Conservation (phyloP, 768 basidiomycete genomes). For the Cyathus striatus region DNA sequence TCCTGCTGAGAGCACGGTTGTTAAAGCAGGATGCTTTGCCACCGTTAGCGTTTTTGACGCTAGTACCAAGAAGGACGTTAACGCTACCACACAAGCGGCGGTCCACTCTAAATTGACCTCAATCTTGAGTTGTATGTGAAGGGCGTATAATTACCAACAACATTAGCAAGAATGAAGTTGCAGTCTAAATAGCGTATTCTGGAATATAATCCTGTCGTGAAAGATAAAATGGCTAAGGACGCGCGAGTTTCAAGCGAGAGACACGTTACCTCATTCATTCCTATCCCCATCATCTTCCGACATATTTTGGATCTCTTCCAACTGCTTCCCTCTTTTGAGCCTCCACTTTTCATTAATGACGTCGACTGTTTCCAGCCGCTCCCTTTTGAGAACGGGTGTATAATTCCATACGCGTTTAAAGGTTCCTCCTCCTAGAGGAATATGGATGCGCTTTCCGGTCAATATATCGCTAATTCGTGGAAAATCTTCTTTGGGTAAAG, state of each 20-base stretch:
- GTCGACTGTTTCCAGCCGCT: constrained; percentile 66
- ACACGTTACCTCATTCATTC: constrained; percentile 12
- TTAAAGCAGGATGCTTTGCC: constrained; percentile 35
- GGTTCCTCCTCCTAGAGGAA: constrained; percentile 72
- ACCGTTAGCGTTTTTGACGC: constrained; percentile 44
- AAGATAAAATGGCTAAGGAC: background rate
- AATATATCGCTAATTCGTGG: background rate
- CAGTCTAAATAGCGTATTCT: background rate
- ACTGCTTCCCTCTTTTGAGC: constrained; percentile 53
- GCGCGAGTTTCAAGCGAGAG: background rate
- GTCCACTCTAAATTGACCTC: constrained; percentile 29
- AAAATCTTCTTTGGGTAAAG: constrained; percentile 18
- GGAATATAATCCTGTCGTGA: background rate
- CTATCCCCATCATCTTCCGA: constrained; percentile 15
- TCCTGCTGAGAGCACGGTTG: constrained; percentile 36
- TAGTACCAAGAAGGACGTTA: constrained; percentile 35
- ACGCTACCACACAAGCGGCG: constrained; percentile 30
- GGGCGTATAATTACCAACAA: background rate
- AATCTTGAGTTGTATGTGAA: constrained; percentile 19
- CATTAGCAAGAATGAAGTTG: too few species aligned
- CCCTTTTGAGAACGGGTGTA: constrained; percentile 58
- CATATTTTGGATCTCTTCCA: constrained; percentile 26
- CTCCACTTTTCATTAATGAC: constrained; percentile 79
- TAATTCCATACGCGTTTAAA: constrained; percentile 60
- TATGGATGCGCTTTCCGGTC: constrained; percentile 24